Percentiles rank a stretch among this genome's conserved stretches.
Evolutionary conservation across 1,284 basidiomycete genomes (phyloP).

Genomic region (Ceratobasidium sp.): DNA sequence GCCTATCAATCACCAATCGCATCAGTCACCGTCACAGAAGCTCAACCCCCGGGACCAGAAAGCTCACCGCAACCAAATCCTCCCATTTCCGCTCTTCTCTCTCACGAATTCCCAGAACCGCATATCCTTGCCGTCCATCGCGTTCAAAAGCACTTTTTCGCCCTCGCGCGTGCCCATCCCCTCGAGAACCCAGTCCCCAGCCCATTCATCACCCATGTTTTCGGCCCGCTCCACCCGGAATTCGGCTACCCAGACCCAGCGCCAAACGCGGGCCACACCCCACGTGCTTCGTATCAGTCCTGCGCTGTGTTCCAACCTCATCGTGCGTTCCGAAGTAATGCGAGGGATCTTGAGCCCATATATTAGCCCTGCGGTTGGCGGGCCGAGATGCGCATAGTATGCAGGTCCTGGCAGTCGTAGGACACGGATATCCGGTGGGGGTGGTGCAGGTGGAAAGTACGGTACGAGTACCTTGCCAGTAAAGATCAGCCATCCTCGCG

Average conservation of each 20-base stretch:
- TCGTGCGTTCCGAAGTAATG: neutral
- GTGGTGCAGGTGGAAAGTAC: constrained; percentile 44
- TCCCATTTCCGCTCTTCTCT: constrained; percentile 69
- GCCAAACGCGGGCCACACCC: constrained; percentile 59
- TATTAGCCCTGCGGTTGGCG: constrained; percentile 59
- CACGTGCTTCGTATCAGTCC: constrained; percentile 48
- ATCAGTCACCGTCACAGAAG: neutral
- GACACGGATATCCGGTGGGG: constrained; percentile 58
- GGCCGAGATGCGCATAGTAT: constrained; percentile 75
- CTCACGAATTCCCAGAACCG: constrained; percentile 70
- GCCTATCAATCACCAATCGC: constrained; percentile 1
- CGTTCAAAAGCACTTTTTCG: constrained; percentile 66
- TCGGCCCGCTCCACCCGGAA: constrained; percentile 23
- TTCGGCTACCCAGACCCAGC: constrained; percentile 54
- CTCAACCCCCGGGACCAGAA: neutral
- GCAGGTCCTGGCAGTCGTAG: constrained; percentile 75
- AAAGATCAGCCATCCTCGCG: constrained; percentile 73
- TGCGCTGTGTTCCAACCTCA: constrained; percentile 11
- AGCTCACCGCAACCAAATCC: constrained; percentile 54
- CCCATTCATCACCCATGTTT: constrained; percentile 73
- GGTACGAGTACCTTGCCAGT: constrained; percentile 70
- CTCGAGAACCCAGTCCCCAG: constrained; percentile 79
- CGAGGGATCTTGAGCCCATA: constrained; percentile 53
- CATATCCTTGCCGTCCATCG: constrained; percentile 59
- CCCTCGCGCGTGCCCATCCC: constrained; percentile 79